A percentile compares a stretch with the other conserved stretches of the same genome.
Conservation (phyloP, 148 eudicot genomes). For the Fallopia convolvulus region DNA sequence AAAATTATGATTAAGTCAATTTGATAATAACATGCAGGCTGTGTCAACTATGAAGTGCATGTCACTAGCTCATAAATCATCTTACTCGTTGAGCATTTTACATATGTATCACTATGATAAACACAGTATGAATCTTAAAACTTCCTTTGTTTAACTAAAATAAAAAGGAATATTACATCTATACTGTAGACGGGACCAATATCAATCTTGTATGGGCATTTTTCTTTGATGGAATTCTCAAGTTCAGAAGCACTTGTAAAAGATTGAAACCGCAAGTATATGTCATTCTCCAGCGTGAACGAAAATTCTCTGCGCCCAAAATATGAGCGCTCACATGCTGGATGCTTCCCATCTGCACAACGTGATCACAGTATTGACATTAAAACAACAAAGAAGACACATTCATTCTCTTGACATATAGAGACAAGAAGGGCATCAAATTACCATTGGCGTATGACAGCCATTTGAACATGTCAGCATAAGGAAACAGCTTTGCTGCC, state of each 20-base stretch:
- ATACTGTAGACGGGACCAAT: slow-evolving; percentile 91
- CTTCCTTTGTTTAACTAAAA: background rate
- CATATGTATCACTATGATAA: background rate
- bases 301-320: slow-evolving; percentile 86
- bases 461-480: slow-evolving; percentile 81
- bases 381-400: background rate
- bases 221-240: slow-evolving; percentile 70
- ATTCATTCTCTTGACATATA: background rate
- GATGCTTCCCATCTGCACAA: slow-evolving; percentile 88
- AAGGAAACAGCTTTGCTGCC: slow-evolving; percentile 83
- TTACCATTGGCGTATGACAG: slow-evolving; percentile 94
- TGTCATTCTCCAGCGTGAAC: slow-evolving; percentile 68
- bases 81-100: background rate
- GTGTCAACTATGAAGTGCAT: background rate
- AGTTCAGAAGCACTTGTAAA: slow-evolving; percentile 64
- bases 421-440: slow-evolving; percentile 1
- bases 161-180: slow-evolving; percentile 45
- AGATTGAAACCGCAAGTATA: slow-evolving; percentile 75
- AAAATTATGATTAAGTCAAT: background rate
- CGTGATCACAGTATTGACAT: background rate
- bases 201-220: slow-evolving; percentile 91
- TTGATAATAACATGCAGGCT: background rate
- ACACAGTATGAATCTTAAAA: background rate
- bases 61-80: background rate
- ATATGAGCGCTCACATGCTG: slow-evolving; percentile 76